Evolutionary conservation across 768 basidiomycete genomes (phyloP).

Genomic region (Clathrus columnatus): DNA sequence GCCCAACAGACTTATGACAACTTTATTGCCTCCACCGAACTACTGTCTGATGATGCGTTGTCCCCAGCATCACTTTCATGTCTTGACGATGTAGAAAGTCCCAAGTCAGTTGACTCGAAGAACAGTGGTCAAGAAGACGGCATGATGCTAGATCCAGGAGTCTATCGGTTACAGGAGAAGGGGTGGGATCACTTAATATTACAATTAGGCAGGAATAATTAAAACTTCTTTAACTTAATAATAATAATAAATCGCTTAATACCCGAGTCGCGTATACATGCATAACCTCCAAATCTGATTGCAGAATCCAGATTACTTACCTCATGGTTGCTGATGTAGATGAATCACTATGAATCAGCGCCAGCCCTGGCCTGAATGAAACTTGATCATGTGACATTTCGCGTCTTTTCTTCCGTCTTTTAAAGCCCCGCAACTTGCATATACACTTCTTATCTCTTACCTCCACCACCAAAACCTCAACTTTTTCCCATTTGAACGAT

Average conservation of each 20-base stretch:
- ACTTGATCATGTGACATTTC: slow-evolving; percentile 1
- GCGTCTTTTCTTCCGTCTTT: neutral
- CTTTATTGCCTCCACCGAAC: neutral
- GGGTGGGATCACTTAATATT: neutral
- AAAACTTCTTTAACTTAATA: neutral
- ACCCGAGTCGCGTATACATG: too few species aligned
- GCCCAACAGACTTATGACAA: neutral
- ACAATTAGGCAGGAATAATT: neutral
- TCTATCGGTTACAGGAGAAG: neutral
- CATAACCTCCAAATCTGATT: too few species aligned
- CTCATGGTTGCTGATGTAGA: too few species aligned
- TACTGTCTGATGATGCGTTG: neutral
- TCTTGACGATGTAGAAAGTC: neutral
- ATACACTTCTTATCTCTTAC: slow-evolving; percentile 12
- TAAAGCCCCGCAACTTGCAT: neutral
- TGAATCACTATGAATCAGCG: too few species aligned
- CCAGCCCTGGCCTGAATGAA: too few species aligned
- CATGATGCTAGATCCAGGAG: neutral
- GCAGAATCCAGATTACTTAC: too few species aligned
- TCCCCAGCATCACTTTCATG: neutral
- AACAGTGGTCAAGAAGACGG: neutral
- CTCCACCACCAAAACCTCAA: slow-evolving; percentile 13
- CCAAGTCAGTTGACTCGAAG: neutral
- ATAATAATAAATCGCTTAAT: too few species aligned
- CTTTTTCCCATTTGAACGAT: neutral